These are phyloP conservation scores for Phytopythium cucurbitacearum DNA, from an alignment of 352 stramenopile species.

Conservation along the genomic window DNA sequence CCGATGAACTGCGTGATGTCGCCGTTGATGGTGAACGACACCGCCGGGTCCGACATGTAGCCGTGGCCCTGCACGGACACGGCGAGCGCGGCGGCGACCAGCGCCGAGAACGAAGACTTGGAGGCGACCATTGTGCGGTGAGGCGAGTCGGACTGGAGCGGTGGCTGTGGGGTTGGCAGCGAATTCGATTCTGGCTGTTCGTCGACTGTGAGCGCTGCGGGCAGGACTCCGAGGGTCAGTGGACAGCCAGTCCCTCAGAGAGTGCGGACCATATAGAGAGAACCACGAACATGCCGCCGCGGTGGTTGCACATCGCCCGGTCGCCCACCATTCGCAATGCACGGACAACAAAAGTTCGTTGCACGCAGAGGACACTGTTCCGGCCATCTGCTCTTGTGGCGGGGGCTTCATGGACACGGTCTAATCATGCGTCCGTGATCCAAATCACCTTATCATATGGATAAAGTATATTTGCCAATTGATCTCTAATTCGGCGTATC, in stretches of 20 bases:
- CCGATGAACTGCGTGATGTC: conserved; percentile 36
- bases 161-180: background rate
- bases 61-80: conserved; percentile 21
- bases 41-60: conserved; percentile 19
- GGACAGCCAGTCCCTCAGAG: too few species aligned
- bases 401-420: too few species aligned
- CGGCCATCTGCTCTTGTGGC: too few species aligned
- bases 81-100: background rate
- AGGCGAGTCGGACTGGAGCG: background rate
- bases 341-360: background rate
- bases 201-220: background rate
- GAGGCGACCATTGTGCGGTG: background rate
- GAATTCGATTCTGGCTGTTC: background rate
- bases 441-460: background rate
- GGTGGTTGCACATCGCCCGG: background rate
- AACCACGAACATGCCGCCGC: too few species aligned
- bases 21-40: conserved; percentile 18
- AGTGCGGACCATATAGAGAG: too few species aligned
- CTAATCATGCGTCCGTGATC: background rate
- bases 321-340: background rate
- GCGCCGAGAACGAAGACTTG: background rate
- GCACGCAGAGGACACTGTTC: too few species aligned
- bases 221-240: background rate
- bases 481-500: too few species aligned
- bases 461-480: too few species aligned